Conservation (phyloP, 345 rosid genomes). For the Raphanus raphanistrum region DNA sequence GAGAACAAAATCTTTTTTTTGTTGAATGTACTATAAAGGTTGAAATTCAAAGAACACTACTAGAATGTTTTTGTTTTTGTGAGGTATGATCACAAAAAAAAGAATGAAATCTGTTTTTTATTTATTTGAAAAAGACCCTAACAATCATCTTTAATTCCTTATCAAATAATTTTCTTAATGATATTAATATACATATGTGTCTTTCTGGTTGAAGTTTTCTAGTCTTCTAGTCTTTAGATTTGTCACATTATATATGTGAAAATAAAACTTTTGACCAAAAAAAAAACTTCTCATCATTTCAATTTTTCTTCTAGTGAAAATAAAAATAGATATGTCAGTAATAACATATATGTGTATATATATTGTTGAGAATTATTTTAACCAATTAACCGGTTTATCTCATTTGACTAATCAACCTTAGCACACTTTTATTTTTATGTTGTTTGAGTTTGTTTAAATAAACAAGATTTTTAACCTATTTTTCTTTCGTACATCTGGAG, state of each 20-base stretch:
- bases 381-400: no score
- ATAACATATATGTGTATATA: no score
- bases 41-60: constrained; percentile 33
- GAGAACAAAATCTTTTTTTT: constrained; percentile 41
- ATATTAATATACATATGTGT: background rate
- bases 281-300: no score
- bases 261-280: no score
- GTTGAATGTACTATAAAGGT: constrained; percentile 41
- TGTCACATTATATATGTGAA: background rate
- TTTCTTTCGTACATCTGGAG: background rate
- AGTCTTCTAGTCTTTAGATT: background rate
- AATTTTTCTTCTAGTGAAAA: no score
- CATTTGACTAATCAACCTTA: no score
- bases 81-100: constrained; percentile 31
- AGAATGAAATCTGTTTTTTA: constrained; percentile 32
- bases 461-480: no score
- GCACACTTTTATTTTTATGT: no score
- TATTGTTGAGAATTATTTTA: no score
- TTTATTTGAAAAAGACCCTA: constrained; percentile 24
- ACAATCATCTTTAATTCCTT: constrained; percentile 8
- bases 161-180: background rate
- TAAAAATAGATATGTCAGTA: no score
- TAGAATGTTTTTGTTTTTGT: constrained; percentile 29
- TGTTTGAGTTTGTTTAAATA: no score
- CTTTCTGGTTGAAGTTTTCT: background rate